phyloP scores from a whole-genome alignment of 495 filamentous ascomycete genomes.

The Durotheca rogersii region DNA sequence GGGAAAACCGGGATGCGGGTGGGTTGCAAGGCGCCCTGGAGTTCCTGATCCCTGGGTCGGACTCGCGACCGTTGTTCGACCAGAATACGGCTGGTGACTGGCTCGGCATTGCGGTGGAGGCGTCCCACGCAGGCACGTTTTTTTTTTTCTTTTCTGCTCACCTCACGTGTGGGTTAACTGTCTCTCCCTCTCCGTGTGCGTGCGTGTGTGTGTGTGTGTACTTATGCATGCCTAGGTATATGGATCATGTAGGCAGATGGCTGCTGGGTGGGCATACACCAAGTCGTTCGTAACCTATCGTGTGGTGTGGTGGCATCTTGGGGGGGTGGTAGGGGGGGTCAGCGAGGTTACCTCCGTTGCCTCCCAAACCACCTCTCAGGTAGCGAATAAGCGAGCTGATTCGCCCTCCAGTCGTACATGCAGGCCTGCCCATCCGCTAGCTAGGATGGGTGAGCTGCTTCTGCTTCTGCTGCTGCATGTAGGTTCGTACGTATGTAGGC shows the following conservation, averaged over 20 bases:
- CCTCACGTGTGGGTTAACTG: no score
- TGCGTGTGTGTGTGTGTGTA: no score
- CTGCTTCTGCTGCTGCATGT: no score
- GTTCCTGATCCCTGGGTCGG: conserved; percentile 28
- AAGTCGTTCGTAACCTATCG: no score
- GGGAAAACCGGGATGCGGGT: neutral
- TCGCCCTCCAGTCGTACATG: conserved; percentile 18
- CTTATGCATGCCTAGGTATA: no score
- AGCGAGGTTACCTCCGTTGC: no score
- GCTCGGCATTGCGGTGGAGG: conserved; percentile 22
- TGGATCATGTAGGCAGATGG: no score
- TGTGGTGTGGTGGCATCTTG: neutral
- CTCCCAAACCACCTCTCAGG: conserved; percentile 22
- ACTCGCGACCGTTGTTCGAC: conserved; percentile 22
- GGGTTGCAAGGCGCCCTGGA: conserved; percentile 18
- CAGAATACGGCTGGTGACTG: conserved; percentile 16
- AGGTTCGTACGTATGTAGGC: no score
- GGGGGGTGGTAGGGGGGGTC: conserved; percentile 2
- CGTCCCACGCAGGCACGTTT: conserved; percentile 28
- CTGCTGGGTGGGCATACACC: neutral
- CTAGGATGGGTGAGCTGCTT: no score
- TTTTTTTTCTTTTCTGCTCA: conserved; percentile 12
- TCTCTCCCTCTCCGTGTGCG: no score
- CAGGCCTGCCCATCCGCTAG: conserved; percentile 10
- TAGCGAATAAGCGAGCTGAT: neutral